Evolutionary conservation across 345 rosid genomes (phyloP).

Genomic region (Crucihimalaya himalaica): DNA sequence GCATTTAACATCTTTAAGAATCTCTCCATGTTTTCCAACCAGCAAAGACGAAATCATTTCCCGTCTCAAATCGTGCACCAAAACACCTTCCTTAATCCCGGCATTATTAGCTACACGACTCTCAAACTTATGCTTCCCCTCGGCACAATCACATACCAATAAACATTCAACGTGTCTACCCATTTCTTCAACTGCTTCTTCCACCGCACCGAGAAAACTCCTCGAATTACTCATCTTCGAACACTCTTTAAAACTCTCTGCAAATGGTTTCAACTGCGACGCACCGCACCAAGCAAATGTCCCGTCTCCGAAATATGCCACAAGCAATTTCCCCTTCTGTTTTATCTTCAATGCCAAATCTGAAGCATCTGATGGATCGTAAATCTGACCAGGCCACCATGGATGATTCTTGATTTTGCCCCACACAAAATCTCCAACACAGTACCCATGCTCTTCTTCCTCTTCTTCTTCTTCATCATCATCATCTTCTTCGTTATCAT

Average conservation of each 20-base stretch:
- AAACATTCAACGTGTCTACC: constrained; percentile 58
- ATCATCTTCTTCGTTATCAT: not conserved
- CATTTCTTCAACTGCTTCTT: constrained; percentile 61
- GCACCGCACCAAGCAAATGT: constrained; percentile 92
- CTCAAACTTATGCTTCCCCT: constrained; percentile 39
- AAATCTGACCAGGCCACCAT: constrained; percentile 99
- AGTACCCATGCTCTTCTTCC: constrained; percentile 48
- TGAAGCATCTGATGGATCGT: constrained; percentile 73
- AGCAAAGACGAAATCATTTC: constrained; percentile 47
- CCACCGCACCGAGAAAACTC: constrained; percentile 54
- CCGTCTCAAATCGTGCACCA: constrained; percentile 60
- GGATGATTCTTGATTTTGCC: constrained; percentile 90
- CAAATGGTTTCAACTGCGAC: constrained; percentile 79
- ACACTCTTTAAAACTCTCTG: constrained; percentile 64
- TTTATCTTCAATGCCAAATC: constrained; percentile 60
- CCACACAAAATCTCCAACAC: constrained; percentile 92
- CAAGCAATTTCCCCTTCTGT: constrained; percentile 62
- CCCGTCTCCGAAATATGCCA: constrained; percentile 83
- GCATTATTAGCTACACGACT: constrained; percentile 53
- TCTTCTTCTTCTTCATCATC: constrained; percentile 39
- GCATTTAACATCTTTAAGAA: constrained; percentile 52
- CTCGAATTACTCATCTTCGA: constrained; percentile 57
- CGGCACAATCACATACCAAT: constrained; percentile 63
- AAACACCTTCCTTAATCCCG: constrained; percentile 72
- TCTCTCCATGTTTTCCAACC: constrained; percentile 49